Base-by-base conservation (phyloP, 768 basidiomycete genomes). In the Suillus tomentosus region DNA sequence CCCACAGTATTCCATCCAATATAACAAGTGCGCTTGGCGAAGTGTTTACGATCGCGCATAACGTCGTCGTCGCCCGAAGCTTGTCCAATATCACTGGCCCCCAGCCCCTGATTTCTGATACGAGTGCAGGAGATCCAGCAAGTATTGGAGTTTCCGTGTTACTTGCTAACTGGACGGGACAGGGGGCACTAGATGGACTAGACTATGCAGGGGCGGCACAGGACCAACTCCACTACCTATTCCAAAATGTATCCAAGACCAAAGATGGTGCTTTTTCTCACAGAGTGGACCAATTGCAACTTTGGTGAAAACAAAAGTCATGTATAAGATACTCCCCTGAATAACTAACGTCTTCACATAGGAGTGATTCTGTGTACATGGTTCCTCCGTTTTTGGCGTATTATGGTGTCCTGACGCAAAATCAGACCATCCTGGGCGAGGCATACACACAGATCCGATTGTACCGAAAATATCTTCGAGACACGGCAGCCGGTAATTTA, bases 381-480 rank as follows among this genome's bases (percentile, higher is more conserved):
- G 89, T 89, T 0, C 93, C 93, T 1, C 91, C 92, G 0, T 96
- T 94, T 73, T 76, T 95, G 11, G 92, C 94, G 0, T 94, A 93
- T 74, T 94, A 93, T 72, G 95, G 91, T 45, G 84, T 85, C 13
- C 66, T 80, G 39, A 85, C 85, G 0, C 67, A 73, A 27, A 90
- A 95, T 72, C 71, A 79, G 37, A 82, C 84, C 0, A 76, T 93
- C 19, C 66, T 95, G 19, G 71, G 71, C 3, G 85, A 88, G 62
- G 87, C 91, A 3, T 89, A 90, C 76, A 83, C 80, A 15, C 94
- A 95, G 70, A 86, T 90, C 65, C 81, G 78, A 51, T 76, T 94
- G 0, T 96, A 96, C 71, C 82, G 92, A 14, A 77, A 80, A 4
- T 83, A 90, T 65, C 79, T 95, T 2, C 80, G 77, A 1, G 87